These are phyloP conservation scores for Raphanus raphanistrum DNA, from an alignment of 345 rosid genomes.

Conservation along the genomic window DNA sequence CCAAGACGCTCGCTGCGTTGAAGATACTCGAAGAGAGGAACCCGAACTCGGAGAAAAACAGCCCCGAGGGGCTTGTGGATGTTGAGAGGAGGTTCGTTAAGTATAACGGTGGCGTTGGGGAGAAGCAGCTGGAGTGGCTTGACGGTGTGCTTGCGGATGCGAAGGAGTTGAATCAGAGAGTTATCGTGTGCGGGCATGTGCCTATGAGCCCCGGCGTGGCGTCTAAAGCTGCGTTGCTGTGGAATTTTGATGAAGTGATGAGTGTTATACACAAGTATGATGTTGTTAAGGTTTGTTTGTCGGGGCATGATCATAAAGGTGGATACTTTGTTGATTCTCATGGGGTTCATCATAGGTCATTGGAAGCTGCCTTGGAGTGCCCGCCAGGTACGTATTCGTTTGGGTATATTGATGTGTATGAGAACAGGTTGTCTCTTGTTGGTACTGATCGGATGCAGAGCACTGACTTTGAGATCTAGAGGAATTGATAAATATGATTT, in stretches of 20 bases:
- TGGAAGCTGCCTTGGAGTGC: conserved; percentile 91
- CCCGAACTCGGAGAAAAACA: conserved; percentile 80
- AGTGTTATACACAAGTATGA: conserved; percentile 58
- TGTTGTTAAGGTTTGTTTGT: conserved; percentile 78
- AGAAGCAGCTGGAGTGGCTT: conserved; percentile 75
- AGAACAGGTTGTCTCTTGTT: conserved; percentile 58
- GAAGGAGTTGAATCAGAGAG: conserved; percentile 61
- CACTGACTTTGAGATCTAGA: conserved; percentile 43
- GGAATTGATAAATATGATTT: not conserved
- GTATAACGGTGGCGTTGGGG: conserved; percentile 92
- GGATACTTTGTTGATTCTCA: conserved; percentile 72
- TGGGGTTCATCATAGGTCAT: conserved; percentile 77
- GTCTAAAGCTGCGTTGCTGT: conserved; percentile 58
- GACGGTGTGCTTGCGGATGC: conserved; percentile 69
- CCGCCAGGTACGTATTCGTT: conserved; percentile 83
- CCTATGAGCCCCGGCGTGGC: conserved; percentile 72
- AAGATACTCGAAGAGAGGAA: conserved; percentile 65
- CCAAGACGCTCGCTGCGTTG: conserved; percentile 63
- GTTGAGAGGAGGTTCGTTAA: conserved; percentile 77
- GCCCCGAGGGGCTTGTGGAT: conserved; percentile 67
- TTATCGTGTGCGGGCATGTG: conserved; percentile 76
- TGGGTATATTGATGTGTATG: conserved; percentile 74
- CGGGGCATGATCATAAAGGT: conserved; percentile 88
- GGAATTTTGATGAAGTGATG: conserved; percentile 91
- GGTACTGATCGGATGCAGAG: conserved; percentile 64